Evolutionary conservation across 1,284 basidiomycete species (phyloP).

Genomic region (Cutaneotrichosporon dermatis): DNA sequence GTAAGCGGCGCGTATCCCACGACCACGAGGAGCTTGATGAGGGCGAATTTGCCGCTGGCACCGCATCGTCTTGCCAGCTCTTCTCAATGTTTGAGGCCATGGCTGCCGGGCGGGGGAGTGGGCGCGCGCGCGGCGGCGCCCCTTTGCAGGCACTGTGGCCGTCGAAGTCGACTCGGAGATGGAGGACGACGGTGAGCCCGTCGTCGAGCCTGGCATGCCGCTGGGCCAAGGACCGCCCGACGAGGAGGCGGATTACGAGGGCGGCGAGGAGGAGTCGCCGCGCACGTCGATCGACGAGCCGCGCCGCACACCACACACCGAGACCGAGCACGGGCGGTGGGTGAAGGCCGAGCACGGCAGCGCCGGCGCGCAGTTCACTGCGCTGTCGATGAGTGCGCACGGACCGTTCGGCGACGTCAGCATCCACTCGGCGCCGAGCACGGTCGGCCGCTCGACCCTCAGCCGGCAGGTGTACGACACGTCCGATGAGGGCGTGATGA

Average conservation of each 20-base stretch:
- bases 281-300: too few species aligned
- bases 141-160: neutral
- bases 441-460: too few species aligned
- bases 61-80: conserved; percentile 27
- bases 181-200: neutral
- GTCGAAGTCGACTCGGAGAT: neutral
- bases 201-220: neutral
- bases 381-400: conserved; percentile 29
- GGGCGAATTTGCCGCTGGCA: neutral
- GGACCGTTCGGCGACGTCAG: conserved; percentile 11
- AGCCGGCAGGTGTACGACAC: neutral
- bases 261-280: too few species aligned
- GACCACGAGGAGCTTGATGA: neutral
- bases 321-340: neutral
- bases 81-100: conserved; percentile 41
- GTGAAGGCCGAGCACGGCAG: neutral
- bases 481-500: neutral
- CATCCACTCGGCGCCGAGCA: neutral
- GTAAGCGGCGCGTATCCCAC: too few species aligned
- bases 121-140: neutral
- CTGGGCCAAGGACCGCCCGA: neutral
- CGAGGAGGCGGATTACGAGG: neutral
- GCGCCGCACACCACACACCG: neutral
- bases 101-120: conserved; percentile 22
- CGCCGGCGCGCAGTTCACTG: conserved; percentile 14